These are phyloP conservation scores for Zangia roseola DNA, from an alignment of 768 basidiomycete species.

Conservation along the genomic window DNA sequence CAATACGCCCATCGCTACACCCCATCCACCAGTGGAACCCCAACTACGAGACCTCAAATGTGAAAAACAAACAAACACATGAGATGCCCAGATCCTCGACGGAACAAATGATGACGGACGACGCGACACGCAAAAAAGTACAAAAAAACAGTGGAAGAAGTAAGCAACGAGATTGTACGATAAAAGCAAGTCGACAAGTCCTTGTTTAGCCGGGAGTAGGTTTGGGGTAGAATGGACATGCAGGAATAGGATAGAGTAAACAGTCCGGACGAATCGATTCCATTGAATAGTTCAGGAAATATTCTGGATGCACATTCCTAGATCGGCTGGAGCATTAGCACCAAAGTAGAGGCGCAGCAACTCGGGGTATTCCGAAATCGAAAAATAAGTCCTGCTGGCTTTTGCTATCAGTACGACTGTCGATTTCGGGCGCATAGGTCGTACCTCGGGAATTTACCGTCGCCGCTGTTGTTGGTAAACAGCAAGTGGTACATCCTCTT, in stretches of 20 bases:
- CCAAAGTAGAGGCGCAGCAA: neutral
- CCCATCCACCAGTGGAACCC: neutral
- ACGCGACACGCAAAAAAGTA: conserved; percentile 10
- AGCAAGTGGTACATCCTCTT: conserved; percentile 80
- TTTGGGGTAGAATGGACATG: conserved; percentile 22
- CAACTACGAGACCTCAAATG: neutral
- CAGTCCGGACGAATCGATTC: conserved; percentile 18
- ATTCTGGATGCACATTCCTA: conserved; percentile 28
- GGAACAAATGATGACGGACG: conserved; percentile 6
- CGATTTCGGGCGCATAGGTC: neutral
- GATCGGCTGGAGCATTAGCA: conserved; percentile 18
- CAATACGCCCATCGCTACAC: neutral
- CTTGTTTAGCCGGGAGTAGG: conserved; percentile 19
- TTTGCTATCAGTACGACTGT: conserved; percentile 5
- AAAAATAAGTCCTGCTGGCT: conserved; percentile 6
- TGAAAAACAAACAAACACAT: conserved; percentile 3
- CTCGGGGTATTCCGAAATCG: conserved; percentile 6
- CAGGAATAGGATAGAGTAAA: conserved; percentile 23
- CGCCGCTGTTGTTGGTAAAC: conserved; percentile 76
- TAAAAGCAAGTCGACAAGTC: conserved; percentile 30
- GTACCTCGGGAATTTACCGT: conserved; percentile 33
- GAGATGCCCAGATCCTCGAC: conserved; percentile 3
- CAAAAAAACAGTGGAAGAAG: conserved; percentile 7
- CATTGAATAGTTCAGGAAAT: conserved; percentile 21
- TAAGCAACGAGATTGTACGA: conserved; percentile 33